phyloP scores from a whole-genome alignment of 1,284 basidiomycete genomes.

The Apiotrichum sp. region DNA sequence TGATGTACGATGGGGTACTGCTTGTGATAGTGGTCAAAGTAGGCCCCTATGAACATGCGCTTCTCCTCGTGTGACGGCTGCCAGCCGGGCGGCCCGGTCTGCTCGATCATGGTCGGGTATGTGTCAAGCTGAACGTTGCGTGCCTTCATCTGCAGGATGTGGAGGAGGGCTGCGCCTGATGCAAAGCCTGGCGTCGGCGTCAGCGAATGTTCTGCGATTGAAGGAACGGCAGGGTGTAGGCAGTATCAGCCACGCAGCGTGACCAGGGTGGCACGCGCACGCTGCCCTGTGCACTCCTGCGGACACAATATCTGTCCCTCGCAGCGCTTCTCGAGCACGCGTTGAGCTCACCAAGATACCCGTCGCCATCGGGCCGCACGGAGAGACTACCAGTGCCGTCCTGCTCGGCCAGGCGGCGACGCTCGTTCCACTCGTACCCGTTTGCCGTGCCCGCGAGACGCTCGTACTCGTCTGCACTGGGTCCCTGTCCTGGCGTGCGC shows the following conservation, averaged over 20 bases:
- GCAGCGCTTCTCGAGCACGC: too few species aligned
- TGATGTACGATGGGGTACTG: conserved; percentile 32
- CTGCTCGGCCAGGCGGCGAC: conserved; percentile 5
- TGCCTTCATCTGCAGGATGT: conserved; percentile 21
- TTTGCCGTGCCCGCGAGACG: conserved; percentile 11
- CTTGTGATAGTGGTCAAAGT: conserved; percentile 24
- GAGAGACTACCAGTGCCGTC: conserved; percentile 25
- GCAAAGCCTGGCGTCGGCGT: conserved; percentile 18
- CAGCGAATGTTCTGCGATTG: too few species aligned
- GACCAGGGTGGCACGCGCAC: too few species aligned
- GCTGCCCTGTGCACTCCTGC: too few species aligned
- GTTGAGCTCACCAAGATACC: conserved; percentile 19
- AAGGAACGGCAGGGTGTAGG: too few species aligned
- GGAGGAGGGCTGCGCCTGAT: conserved; percentile 20
- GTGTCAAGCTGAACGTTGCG: too few species aligned
- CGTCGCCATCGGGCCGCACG: conserved; percentile 21
- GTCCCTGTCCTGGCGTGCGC: too few species aligned
- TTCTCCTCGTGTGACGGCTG: conserved; percentile 6
- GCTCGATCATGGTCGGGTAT: too few species aligned
- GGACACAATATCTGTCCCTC: too few species aligned
- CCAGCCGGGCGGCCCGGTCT: not conserved
- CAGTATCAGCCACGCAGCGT: too few species aligned
- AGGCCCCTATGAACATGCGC: conserved; percentile 17
- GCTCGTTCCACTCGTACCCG: conserved; percentile 24
- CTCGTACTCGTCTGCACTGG: conserved; percentile 9